phyloP scores from a whole-genome alignment of 345 rosid species.

The Leavenworthia alabamica region DNA sequence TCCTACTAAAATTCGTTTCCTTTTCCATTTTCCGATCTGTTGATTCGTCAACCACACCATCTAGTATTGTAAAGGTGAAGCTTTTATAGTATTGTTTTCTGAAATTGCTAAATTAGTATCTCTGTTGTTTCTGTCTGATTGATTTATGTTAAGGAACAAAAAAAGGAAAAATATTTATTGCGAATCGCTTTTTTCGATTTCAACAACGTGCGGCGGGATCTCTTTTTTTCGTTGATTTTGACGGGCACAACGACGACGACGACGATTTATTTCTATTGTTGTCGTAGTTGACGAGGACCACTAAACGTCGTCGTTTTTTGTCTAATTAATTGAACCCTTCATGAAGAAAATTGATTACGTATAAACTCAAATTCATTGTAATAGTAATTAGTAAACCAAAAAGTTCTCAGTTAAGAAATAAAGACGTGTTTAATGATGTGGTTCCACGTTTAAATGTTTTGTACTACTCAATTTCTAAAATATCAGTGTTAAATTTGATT shows the following conservation, averaged over 20 bases:
- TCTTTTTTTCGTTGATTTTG: background rate
- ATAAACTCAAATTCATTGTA: background rate
- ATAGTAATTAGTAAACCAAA: background rate
- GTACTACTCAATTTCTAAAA: too few species aligned
- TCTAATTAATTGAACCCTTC: background rate
- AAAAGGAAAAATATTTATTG: background rate
- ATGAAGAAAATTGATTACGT: background rate
- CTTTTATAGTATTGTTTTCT: background rate
- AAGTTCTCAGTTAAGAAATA: background rate
- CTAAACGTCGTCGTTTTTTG: slow-evolving; percentile 12
- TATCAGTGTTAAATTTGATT: too few species aligned
- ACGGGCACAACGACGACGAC: slow-evolving; percentile 19
- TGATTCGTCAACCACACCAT: slow-evolving; percentile 57
- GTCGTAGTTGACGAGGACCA: slow-evolving; percentile 23
- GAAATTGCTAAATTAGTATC: background rate
- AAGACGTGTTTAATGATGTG: background rate
- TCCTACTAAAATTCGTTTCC: slow-evolving; percentile 39
- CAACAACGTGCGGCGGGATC: slow-evolving; percentile 35
- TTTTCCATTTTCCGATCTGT: slow-evolving; percentile 42
- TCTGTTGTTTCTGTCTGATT: slow-evolving; percentile 7
- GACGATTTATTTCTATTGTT: slow-evolving; percentile 21
- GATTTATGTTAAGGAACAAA: slow-evolving; percentile 14
- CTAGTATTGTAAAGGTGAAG: slow-evolving; percentile 5
- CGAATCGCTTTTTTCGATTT: slow-evolving; percentile 19
- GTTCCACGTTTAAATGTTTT: background rate